Evolutionary conservation across 169 alveolate species (phyloP).

Genomic region (Plasmodium cynomolgi): DNA sequence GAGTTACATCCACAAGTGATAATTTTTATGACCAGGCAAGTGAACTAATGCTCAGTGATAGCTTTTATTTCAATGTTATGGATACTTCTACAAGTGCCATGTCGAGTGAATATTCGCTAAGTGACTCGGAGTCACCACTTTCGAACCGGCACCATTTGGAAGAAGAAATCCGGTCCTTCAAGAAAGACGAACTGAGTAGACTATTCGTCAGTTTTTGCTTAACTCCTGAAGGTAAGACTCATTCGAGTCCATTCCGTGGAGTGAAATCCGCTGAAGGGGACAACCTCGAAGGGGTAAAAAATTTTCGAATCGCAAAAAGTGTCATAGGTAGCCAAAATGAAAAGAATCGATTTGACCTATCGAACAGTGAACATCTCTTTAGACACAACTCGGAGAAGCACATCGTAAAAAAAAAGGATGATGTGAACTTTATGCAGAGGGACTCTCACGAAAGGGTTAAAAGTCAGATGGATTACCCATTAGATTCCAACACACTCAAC

Average conservation of each 20-base stretch:
- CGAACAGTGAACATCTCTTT: neutral
- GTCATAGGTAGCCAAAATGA: neutral
- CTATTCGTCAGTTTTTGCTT: slow-evolving; percentile 18
- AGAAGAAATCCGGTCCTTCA: neutral
- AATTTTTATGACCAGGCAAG: neutral
- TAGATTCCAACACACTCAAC: slow-evolving; percentile 23
- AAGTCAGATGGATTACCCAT: neutral
- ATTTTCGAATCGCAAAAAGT: neutral
- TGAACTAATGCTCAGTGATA: slow-evolving; percentile 26
- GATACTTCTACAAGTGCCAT: neutral
- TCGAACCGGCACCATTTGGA: slow-evolving; percentile 2
- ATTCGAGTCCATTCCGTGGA: neutral
- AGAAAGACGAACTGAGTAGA: neutral
- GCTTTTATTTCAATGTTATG: slow-evolving; percentile 24
- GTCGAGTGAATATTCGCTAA: neutral
- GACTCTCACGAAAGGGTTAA: neutral
- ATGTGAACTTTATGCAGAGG: neutral
- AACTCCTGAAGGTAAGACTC: neutral
- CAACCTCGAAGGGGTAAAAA: neutral
- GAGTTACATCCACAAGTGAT: neutral
- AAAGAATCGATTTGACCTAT: neutral
- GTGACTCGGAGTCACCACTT: neutral
- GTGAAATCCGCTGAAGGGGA: neutral
- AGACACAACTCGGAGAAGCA: neutral
- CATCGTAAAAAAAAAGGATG: neutral